A percentile compares a stretch with the other conserved stretches of the same genome.
These are phyloP conservation scores for Wickerhamomyces sydowiorum DNA, from an alignment of 805 yeast genomes.

Conservation along the genomic window DNA sequence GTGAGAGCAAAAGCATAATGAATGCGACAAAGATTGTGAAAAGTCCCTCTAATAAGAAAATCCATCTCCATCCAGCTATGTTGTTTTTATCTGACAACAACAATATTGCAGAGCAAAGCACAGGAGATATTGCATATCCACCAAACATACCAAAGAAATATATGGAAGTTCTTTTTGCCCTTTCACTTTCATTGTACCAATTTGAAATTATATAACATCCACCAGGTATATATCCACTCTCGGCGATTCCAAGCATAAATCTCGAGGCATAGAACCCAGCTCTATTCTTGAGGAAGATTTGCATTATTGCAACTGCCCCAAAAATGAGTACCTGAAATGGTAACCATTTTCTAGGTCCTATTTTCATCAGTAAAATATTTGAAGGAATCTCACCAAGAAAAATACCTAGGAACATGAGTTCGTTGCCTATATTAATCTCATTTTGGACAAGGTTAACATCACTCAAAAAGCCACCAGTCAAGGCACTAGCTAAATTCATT, in stretches of 20 bases:
- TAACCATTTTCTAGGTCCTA: conserved; percentile 58
- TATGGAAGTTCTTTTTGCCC: conserved; percentile 46
- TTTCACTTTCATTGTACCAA: conserved; percentile 48
- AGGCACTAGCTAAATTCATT: conserved; percentile 48
- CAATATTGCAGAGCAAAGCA: conserved; percentile 48
- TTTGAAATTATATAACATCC: conserved; percentile 58
- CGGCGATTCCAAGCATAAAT: conserved; percentile 44
- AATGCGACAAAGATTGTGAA: conserved; percentile 48
- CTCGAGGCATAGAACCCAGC: conserved; percentile 41
- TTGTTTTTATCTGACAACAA: conserved; percentile 39
- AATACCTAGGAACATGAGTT: conserved; percentile 45
- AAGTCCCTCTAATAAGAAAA: conserved; percentile 56
- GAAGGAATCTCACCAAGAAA: conserved; percentile 56
- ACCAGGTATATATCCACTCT: conserved; percentile 60
- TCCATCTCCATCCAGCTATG: conserved; percentile 55
- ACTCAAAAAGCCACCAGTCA: conserved; percentile 45
- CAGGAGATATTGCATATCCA: conserved; percentile 35
- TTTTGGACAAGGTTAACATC: conserved; percentile 45
- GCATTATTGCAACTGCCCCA: conserved; percentile 51
- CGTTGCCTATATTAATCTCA: conserved; percentile 52
- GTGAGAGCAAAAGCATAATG: conserved; percentile 38
- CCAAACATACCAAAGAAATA: conserved; percentile 49
- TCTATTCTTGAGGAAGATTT: conserved; percentile 35
- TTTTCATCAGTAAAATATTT: conserved; percentile 49
- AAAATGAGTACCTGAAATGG: conserved; percentile 50